Percentiles rank a stretch among this genome's conserved stretches.
These are phyloP conservation scores for Coemansia sp. DNA, from an alignment of 192 early-diverging fungal species.

Conservation along the genomic window DNA sequence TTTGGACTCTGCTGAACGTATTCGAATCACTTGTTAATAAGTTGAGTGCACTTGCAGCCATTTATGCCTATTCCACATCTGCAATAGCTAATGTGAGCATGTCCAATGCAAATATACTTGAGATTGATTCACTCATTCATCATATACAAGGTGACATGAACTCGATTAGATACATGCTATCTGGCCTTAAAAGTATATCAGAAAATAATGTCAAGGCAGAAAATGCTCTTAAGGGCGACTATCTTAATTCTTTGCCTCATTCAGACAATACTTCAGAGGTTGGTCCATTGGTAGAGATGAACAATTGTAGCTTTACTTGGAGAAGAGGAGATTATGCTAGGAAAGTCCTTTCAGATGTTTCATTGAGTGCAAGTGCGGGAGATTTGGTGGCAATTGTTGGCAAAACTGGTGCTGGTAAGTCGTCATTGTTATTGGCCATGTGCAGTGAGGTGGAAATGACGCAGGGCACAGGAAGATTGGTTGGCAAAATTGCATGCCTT, in stretches of 20 bases:
- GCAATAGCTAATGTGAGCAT: background rate
- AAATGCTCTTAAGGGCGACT: slow-evolving; percentile 21
- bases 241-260: slow-evolving; percentile 21
- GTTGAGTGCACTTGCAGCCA: background rate
- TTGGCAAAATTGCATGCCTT: slow-evolving; percentile 28
- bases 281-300: slow-evolving; percentile 14
- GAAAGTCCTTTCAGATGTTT: slow-evolving; percentile 14
- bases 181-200: slow-evolving; percentile 6
- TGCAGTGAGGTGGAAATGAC: slow-evolving; percentile 56
- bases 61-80: background rate
- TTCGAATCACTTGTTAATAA: background rate
- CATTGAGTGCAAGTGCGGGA: slow-evolving; percentile 26
- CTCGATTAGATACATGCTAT: background rate
- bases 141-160: background rate
- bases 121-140: background rate
- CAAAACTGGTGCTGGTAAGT: slow-evolving; percentile 66
- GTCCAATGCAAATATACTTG: background rate
- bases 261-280: background rate
- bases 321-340: background rate
- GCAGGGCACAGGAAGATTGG: slow-evolving; percentile 27
- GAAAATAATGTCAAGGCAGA: slow-evolving; percentile 17
- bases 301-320: slow-evolving; percentile 23
- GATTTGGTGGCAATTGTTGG: slow-evolving; percentile 62
- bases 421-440: slow-evolving; percentile 62
- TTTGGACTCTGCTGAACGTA: background rate